Conservation (phyloP, 345 rosid species). For the Salix arbutifolia region DNA sequence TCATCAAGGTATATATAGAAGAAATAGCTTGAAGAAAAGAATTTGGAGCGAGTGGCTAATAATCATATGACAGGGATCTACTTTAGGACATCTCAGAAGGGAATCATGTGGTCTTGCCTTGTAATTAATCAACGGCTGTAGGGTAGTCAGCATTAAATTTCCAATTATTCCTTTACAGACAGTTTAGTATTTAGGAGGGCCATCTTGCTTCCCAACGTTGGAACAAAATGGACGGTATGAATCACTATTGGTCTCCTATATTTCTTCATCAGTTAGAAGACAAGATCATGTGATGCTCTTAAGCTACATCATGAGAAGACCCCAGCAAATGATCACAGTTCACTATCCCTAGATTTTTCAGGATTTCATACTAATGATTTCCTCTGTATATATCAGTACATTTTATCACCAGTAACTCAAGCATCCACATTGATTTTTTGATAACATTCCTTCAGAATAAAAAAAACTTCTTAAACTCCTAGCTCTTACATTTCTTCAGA, state of each 20-base stretch:
- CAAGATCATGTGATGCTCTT: constrained; percentile 6
- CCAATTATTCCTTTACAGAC: background rate
- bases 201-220: background rate
- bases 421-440: too few species aligned
- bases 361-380: background rate
- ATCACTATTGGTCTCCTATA: background rate
- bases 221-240: background rate
- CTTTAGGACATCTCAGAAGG: background rate
- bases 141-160: background rate
- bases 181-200: background rate
- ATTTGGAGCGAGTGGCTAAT: background rate
- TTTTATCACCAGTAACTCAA: background rate
- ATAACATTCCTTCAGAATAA: background rate
- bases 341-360: background rate
- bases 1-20: background rate
- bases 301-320: background rate
- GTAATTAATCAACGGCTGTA: background rate
- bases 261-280: background rate
- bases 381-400: background rate
- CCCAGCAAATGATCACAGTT: background rate
- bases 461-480: too few species aligned
- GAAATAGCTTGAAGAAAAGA: background rate
- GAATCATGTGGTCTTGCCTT: constrained; percentile 15
- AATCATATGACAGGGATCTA: background rate
- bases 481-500: too few species aligned